These are phyloP conservation scores for Buxus sempervirens DNA, from an alignment of 164 flowering plant species.

Conservation along the genomic window DNA sequence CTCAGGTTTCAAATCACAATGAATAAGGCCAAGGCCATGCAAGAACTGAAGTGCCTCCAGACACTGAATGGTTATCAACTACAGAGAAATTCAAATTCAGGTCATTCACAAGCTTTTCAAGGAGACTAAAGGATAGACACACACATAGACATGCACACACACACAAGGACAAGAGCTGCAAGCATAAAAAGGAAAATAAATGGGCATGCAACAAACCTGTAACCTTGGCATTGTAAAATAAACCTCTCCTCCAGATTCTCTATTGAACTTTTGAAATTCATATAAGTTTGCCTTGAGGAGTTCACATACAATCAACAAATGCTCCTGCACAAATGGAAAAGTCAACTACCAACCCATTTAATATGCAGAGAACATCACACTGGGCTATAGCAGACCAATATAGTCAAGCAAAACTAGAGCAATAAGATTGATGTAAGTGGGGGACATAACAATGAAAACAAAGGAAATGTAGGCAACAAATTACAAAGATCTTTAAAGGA, in stretches of 20 bases:
- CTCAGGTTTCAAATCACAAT: slow-evolving; percentile 98
- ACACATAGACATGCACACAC: not conserved
- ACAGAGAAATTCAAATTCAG: slow-evolving; percentile 33
- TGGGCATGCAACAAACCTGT: slow-evolving; percentile 55
- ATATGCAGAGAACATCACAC: not conserved
- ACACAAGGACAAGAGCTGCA: not conserved
- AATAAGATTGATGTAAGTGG: not conserved
- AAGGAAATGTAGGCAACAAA: not conserved
- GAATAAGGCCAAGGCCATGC: slow-evolving; percentile 97
- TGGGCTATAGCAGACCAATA: not conserved
- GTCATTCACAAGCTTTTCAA: slow-evolving; percentile 12
- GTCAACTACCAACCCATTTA: slow-evolving; percentile 15
- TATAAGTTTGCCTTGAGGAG: slow-evolving; percentile 96
- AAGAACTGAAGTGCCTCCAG: slow-evolving; percentile 92
- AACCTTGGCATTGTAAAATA: slow-evolving; percentile 99
- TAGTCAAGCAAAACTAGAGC: not conserved
- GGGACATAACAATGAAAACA: not conserved
- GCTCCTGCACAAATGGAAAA: slow-evolving; percentile 62
- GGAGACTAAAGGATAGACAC: not conserved
- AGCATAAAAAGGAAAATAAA: not conserved
- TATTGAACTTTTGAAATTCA: slow-evolving; percentile 94
- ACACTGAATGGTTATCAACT: slow-evolving; percentile 97
- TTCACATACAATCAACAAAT: slow-evolving; percentile 94
- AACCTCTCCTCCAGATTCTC: slow-evolving; percentile 99
- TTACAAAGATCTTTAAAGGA: not conserved